Percentiles rank a stretch among this genome's conserved stretches.
phyloP scores from a whole-genome alignment of 2,329 filamentous ascomycete species.

The Knoxdaviesia capensis region DNA sequence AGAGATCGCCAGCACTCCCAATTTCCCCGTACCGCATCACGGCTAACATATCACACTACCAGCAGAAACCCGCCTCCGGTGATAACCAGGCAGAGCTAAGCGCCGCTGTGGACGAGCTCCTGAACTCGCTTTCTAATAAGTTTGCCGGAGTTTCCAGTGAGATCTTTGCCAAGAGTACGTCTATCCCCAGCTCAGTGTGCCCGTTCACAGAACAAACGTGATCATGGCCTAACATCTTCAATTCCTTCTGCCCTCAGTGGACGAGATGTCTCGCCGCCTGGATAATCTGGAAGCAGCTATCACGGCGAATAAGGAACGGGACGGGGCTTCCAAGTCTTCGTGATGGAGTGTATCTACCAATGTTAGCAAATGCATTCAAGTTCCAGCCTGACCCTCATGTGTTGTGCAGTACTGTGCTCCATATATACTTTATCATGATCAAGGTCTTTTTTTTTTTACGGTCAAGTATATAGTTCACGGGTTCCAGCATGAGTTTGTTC shows the following conservation, averaged over 20 bases:
- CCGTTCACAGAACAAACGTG: neutral
- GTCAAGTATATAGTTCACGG: no score
- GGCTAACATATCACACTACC: slow-evolving; percentile 12
- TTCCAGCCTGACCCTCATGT: no score
- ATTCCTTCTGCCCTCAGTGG: slow-evolving; percentile 38
- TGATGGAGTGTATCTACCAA: slow-evolving; percentile 1
- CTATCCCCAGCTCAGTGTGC: neutral
- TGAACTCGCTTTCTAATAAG: slow-evolving; percentile 69
- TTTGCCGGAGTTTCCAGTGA: slow-evolving; percentile 72
- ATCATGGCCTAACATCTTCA: neutral
- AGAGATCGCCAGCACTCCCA: no score
- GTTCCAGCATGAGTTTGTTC: no score
- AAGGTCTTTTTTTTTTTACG: no score
- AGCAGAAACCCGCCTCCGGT: neutral
- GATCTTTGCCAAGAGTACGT: slow-evolving; percentile 71
- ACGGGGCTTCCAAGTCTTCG: slow-evolving; percentile 15
- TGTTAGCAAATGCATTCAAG: no score
- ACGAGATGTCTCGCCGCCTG: slow-evolving; percentile 75
- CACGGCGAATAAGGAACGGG: slow-evolving; percentile 30
- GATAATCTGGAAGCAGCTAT: slow-evolving; percentile 67
- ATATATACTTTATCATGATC: no score
- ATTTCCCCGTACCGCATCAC: no score
- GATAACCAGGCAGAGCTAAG: slow-evolving; percentile 41
- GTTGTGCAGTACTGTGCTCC: no score
- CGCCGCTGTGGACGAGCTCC: slow-evolving; percentile 65